These are phyloP conservation scores for Aureobasidium sp. DNA, from an alignment of 2,329 filamentous ascomycete genomes.

Conservation along the genomic window DNA sequence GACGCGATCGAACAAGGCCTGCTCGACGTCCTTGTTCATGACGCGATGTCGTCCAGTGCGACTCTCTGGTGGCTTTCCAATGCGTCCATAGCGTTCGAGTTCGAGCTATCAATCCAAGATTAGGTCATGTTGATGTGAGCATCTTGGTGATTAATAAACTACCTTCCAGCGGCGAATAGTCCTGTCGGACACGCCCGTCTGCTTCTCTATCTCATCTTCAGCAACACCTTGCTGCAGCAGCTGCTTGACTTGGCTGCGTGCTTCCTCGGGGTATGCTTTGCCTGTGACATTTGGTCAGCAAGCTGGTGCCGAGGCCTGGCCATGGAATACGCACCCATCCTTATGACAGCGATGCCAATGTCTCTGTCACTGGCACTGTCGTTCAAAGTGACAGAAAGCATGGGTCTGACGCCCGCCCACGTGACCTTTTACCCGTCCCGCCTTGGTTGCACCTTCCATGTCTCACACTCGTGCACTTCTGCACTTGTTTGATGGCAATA, in stretches of 20 bases:
- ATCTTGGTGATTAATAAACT: not conserved
- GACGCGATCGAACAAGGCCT: slow-evolving; percentile 28
- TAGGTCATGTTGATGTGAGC: not conserved
- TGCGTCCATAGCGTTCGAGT: slow-evolving; percentile 28
- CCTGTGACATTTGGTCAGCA: slow-evolving; percentile 15
- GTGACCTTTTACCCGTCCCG: not conserved
- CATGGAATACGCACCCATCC: slow-evolving; percentile 8
- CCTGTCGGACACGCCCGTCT: slow-evolving; percentile 28
- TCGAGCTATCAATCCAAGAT: slow-evolving; percentile 18
- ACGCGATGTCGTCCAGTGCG: slow-evolving; percentile 28
- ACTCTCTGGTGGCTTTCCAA: slow-evolving; percentile 29
- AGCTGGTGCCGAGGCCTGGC: slow-evolving; percentile 1
- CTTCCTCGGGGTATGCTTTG: slow-evolving; percentile 20
- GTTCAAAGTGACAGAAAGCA: slow-evolving; percentile 7
- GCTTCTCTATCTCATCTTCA: slow-evolving; percentile 28
- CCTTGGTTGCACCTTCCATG: not conserved
- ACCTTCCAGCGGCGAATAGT: slow-evolving; percentile 27
- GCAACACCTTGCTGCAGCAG: slow-evolving; percentile 26
- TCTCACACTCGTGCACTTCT: not conserved
- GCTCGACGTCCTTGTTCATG: slow-evolving; percentile 26
- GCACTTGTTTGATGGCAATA: too few species aligned
- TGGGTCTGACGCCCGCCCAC: not conserved
- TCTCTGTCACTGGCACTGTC: slow-evolving; percentile 6
- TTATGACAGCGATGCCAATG: slow-evolving; percentile 12
- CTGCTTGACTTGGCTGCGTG: slow-evolving; percentile 20